Base-by-base conservation (phyloP, 495 filamentous ascomycete genomes). In the Neurospora sp. region DNA sequence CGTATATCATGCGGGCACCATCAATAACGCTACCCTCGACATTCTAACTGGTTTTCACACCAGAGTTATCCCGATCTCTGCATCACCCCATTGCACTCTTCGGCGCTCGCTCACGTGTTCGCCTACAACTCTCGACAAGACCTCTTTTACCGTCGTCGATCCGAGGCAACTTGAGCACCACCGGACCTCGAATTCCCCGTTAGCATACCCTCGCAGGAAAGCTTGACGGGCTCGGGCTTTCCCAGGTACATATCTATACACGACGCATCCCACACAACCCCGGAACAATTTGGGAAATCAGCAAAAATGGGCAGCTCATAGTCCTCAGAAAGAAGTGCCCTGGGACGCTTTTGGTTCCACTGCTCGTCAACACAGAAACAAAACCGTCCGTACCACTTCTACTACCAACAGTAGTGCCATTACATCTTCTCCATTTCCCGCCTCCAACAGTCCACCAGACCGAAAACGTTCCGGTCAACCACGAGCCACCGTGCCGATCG, bases 221-320 rank as follows among this genome's bases (percentile, higher is more conserved):
- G 27, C 53, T 35, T 35, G 53, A 66, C 27, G 27, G 18, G 27
- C 27, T 66, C 53, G 53, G 27, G 53, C 27, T 66, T 61, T 66
- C 27, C 53, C 53, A 66, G 53, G 53, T 35, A 66, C 53, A 35
- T 2, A 66, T 37, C 27, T 27, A 31, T 31, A 14, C 27, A 66
- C 27, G 53, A 66, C 53, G 27, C 53, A 66, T 16, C 12, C 14
- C 14, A 35, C 53, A 35, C 53, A 35, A 66, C 22, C 53, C 27
- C 53, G 53, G 53, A 66, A 35, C 53, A 66, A 66, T 66, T 66
- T 66, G 42, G 46, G 38, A 20, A 41, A 46, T 69, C 59, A 18
- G 22, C 48, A 73, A 76, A 72, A 44, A 78, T 78, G 76, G 48
- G 61, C 16, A 69, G 53, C 53, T 66, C 27, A 66, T 66, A 66